These are phyloP conservation scores for Metrosideros polymorpha DNA, from an alignment of 441 rosid genomes.

Conservation along the genomic window DNA sequence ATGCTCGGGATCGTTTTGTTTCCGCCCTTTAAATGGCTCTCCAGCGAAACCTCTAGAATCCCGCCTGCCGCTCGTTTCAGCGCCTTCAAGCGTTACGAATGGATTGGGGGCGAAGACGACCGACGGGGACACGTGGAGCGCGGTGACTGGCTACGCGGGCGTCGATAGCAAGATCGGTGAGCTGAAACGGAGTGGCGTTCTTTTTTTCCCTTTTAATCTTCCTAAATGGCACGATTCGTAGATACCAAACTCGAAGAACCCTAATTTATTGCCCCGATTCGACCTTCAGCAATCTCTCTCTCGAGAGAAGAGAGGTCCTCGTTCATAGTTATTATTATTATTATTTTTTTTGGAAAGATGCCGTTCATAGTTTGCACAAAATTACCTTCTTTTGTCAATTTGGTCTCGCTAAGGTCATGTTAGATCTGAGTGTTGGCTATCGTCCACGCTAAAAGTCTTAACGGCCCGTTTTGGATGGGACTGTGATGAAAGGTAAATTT, in stretches of 20 bases:
- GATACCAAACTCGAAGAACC: background rate
- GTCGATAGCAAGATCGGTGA: background rate
- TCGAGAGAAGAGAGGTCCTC: too few species aligned
- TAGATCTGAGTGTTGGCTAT: too few species aligned
- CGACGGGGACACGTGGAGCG: background rate
- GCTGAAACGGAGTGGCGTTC: background rate
- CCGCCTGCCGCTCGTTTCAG: background rate
- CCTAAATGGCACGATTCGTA: background rate
- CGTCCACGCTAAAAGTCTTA: background rate
- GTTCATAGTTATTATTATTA: too few species aligned
- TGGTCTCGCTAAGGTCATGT: too few species aligned
- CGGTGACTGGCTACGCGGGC: background rate
- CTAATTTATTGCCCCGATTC: too few species aligned
- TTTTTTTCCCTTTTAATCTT: background rate
- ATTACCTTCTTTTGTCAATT: too few species aligned
- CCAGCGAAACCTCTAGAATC: background rate
- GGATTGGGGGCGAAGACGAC: background rate
- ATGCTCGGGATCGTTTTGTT: background rate
- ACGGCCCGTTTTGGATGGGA: background rate
- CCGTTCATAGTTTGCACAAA: too few species aligned
- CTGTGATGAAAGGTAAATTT: background rate
- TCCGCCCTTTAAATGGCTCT: background rate
- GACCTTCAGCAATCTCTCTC: too few species aligned
- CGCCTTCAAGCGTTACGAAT: background rate
- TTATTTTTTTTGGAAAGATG: too few species aligned